Conservation (phyloP, 345 rosid genomes). For the Capsella bursapastoris region DNA sequence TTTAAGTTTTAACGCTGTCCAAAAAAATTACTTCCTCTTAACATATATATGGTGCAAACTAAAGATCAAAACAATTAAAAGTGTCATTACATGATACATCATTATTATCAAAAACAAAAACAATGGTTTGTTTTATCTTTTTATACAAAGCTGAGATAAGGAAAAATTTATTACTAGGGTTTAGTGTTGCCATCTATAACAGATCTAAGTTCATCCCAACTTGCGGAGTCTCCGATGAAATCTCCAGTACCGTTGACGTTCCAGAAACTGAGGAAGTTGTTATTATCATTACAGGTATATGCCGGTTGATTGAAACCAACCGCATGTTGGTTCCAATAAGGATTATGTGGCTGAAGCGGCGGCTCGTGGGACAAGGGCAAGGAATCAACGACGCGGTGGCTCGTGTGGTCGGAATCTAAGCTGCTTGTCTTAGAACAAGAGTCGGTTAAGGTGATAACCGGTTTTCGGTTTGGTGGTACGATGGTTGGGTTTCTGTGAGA, state of each 20-base stretch:
- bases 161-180: constrained; percentile 20
- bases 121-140: constrained; percentile 20
- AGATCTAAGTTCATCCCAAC: constrained; percentile 77
- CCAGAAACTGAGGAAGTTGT: constrained; percentile 44
- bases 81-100: constrained; percentile 1
- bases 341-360: constrained; percentile 35
- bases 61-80: background rate
- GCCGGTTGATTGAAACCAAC: constrained; percentile 27
- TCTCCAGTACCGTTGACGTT: constrained; percentile 49
- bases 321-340: constrained; percentile 35
- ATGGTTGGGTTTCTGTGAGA: constrained; percentile 31
- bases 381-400: constrained; percentile 49
- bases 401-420: constrained; percentile 54
- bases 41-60: background rate
- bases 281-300: constrained; percentile 35
- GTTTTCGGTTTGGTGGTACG: constrained; percentile 41
- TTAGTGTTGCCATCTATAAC: constrained; percentile 55
- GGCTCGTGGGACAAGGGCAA: constrained; percentile 31
- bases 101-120: constrained; percentile 18
- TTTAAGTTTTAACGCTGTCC: background rate
- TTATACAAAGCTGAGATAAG: constrained; percentile 4
- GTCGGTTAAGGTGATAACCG: constrained; percentile 45
- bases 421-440: constrained; percentile 62
- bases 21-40: background rate
- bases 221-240: constrained; percentile 48